Evolutionary conservation across 768 basidiomycete genomes (phyloP), one percentile per base, ranked within the genome.

Genomic region (Pulveroboletus sp.): DNA sequence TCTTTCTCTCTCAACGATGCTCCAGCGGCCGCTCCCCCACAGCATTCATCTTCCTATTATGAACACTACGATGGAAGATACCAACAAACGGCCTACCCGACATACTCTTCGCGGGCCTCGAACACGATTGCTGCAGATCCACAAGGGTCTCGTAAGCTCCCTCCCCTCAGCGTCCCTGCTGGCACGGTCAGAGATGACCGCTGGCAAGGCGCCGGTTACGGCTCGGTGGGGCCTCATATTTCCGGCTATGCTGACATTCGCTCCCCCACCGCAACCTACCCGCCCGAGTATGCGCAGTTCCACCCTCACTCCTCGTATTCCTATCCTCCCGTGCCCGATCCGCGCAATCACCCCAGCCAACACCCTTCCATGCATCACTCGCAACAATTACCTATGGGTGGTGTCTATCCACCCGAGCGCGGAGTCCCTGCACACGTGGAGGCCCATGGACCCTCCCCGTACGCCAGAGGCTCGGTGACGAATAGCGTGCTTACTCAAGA

Each of bases 261-360:
- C 55, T 82, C 84, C 12, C 82, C 85, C 9, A 77, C 82, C 14
- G 78, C 82, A 29, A 76, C 78, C 20, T 87, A 85, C 65, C 76
- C 81, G 20, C 49, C 74, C 50, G 70, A 74, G 40, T 86, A 83
- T 64, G 65, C 74, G 12, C 65, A 70, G 38, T 82, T 81, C 60
- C 67, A 65, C 9, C 64, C 59, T 24, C 73, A 72, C 22, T 42
- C 61, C 1, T 61, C 67, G 6, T 68, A 68, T 39, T 63, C 62
- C 37, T 68, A 64, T 43, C 63, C 69, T 37, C 63, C 64, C 2
- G 63, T 69, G 16, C 70, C 72, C 45, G 73, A 75, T 55, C 67
- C 71, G 19, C 67, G 73, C 49, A 54, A 53, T 37, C 62, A 70
- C 22, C 45, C 62, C 3, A 30, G 45, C 8, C 68, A 69, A 9